phyloP scores from a whole-genome alignment of 208 protist genomes.

The Entamoeba invadens region DNA sequence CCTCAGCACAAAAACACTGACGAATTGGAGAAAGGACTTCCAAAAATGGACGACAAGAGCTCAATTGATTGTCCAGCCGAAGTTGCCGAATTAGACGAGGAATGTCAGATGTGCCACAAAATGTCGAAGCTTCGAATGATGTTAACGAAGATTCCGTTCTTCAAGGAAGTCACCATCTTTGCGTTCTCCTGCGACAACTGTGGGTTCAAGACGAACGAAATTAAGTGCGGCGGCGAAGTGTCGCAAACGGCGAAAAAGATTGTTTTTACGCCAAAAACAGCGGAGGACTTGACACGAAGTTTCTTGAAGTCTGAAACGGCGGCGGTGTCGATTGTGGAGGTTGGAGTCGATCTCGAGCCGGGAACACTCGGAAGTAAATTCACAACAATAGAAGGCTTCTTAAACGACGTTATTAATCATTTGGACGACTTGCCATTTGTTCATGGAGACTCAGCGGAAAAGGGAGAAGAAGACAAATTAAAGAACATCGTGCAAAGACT shows the following conservation, averaged over 20 bases:
- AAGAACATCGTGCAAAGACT: background rate
- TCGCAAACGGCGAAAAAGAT: conserved; percentile 51
- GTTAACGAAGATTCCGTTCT: conserved; percentile 67
- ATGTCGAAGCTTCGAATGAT: conserved; percentile 34
- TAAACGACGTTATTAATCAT: conserved; percentile 60
- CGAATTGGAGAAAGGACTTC: background rate
- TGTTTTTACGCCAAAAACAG: conserved; percentile 50
- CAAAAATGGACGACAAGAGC: background rate
- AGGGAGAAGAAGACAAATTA: background rate
- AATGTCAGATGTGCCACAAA: conserved; percentile 3
- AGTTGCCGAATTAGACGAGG: background rate
- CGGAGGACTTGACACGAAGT: conserved; percentile 66
- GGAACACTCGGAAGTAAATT: conserved; percentile 73
- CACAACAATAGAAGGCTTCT: conserved; percentile 68
- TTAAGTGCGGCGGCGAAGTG: conserved; percentile 67
- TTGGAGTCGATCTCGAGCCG: conserved; percentile 57
- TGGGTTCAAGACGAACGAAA: conserved; percentile 71
- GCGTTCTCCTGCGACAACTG: conserved; percentile 68
- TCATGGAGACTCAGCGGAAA: background rate
- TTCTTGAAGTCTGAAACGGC: conserved; percentile 73
- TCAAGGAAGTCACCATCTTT: conserved; percentile 77
- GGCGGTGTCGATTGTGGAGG: conserved; percentile 58
- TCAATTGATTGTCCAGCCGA: background rate
- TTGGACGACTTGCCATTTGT: conserved; percentile 22
- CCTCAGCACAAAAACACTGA: background rate